A percentile compares a stretch with the other conserved stretches of the same genome.
These are phyloP conservation scores for Backusella parvicylindrica DNA, from an alignment of 192 early-diverging fungal genomes.

Conservation along the genomic window DNA sequence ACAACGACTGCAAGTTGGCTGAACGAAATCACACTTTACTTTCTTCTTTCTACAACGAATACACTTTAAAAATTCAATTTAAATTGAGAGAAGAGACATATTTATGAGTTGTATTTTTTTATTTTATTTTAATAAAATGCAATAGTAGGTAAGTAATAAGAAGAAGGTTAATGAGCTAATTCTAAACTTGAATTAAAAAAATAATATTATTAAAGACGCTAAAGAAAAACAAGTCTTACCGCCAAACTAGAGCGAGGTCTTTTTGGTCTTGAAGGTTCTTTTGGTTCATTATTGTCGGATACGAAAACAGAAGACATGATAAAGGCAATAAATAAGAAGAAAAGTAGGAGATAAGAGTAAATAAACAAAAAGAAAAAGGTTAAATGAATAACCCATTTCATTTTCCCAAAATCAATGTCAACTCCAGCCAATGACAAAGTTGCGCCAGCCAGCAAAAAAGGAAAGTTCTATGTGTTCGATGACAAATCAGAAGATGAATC, in stretches of 20 bases:
- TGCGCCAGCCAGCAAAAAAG: neutral
- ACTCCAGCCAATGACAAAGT: neutral
- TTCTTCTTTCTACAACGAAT: constrained; percentile 41
- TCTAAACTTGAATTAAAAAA: neutral
- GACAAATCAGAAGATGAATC: neutral
- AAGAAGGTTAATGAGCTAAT: neutral
- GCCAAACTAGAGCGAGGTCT: constrained; percentile 33
- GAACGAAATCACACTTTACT: constrained; percentile 40
- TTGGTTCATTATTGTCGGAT: constrained; percentile 6
- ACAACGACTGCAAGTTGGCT: constrained; percentile 35
- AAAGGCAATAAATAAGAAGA: neutral
- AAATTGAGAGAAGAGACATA: neutral
- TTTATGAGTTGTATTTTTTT: neutral
- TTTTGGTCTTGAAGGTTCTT: constrained; percentile 26
- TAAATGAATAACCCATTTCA: neutral
- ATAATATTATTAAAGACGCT: neutral
- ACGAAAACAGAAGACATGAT: constrained; percentile 15
- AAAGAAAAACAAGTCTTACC: constrained; percentile 15
- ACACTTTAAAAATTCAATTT: constrained; percentile 23
- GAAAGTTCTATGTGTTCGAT: neutral
- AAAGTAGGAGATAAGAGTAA: neutral
- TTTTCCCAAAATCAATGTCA: constrained; percentile 3
- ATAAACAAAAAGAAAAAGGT: neutral
- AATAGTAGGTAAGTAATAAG: neutral
- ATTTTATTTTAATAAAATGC: neutral